Conservation (phyloP, 2,329 filamentous ascomycete species). For the Chaetoscypha palmicola region DNA sequence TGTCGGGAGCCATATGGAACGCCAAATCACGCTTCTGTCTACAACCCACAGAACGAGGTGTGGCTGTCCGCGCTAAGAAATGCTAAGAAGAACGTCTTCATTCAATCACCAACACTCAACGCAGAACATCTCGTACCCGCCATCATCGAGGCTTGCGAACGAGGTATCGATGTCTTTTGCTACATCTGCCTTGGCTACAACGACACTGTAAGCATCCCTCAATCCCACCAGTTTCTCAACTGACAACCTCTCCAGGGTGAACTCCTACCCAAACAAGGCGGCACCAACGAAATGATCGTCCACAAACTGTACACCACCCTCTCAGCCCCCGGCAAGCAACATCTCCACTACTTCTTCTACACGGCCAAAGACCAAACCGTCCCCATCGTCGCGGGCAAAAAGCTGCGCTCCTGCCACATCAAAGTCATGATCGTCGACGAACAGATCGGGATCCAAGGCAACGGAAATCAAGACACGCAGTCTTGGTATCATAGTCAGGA, state of each 20-base stretch:
- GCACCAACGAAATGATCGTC: constrained; percentile 66
- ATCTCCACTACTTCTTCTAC: constrained; percentile 61
- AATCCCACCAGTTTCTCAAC: not conserved
- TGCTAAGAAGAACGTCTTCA: constrained; percentile 59
- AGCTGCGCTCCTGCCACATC: constrained; percentile 64
- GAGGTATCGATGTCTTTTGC: constrained; percentile 60
- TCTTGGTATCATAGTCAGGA: constrained; percentile 74
- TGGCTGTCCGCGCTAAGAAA: constrained; percentile 65
- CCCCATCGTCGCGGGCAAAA: constrained; percentile 60
- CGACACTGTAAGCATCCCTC: constrained; percentile 45
- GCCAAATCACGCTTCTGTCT: constrained; percentile 51
- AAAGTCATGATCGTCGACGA: constrained; percentile 72
- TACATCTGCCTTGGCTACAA: constrained; percentile 77
- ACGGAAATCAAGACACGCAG: constrained; percentile 76
- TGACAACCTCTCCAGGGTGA: constrained; percentile 46
- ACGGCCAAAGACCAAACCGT: constrained; percentile 64
- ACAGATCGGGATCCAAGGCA: constrained; percentile 62
- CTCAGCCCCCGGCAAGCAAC: constrained; percentile 38
- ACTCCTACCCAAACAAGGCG: constrained; percentile 67
- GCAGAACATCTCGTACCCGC: constrained; percentile 59
- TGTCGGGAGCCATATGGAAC: constrained; percentile 61
- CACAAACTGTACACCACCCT: constrained; percentile 51
- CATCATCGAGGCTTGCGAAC: constrained; percentile 55
- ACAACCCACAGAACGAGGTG: constrained; percentile 67
- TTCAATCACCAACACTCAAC: constrained; percentile 73